phyloP scores from a whole-genome alignment of 2,329 filamentous ascomycete species.

The Botryotinia narcissicola region DNA sequence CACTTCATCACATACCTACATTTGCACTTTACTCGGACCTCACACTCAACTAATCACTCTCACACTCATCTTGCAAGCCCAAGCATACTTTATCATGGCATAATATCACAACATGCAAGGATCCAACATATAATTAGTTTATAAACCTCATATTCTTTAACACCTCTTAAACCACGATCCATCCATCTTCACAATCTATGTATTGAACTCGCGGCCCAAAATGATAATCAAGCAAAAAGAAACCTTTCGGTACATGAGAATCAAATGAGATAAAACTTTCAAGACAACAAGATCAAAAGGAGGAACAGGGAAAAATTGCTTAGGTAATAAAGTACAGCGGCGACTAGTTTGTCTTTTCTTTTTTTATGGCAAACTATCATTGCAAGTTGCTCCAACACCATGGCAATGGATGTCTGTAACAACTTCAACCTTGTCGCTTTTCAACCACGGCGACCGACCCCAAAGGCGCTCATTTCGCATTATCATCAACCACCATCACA shows the following conservation, averaged over 20 bases:
- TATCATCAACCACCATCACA: conserved; percentile 14
- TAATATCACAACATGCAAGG: background rate
- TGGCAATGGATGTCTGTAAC: conserved; percentile 38
- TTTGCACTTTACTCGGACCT: background rate
- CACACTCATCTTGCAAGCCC: background rate
- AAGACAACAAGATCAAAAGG: conserved; percentile 31
- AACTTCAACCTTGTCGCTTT: conserved; percentile 36
- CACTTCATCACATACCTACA: background rate
- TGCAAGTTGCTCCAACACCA: conserved; percentile 40
- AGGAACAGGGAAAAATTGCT: conserved; percentile 40
- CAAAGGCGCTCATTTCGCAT: conserved; percentile 23
- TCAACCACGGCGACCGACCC: conserved; percentile 27
- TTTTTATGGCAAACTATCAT: conserved; percentile 28
- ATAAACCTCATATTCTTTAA: conserved; percentile 3
- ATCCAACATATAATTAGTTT: too few species aligned
- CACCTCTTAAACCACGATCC: background rate
- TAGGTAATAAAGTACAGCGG: conserved; percentile 43
- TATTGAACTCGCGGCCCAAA: background rate
- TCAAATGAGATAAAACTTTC: background rate
- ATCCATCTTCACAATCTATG: conserved; percentile 10
- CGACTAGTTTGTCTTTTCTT: conserved; percentile 25
- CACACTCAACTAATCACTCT: background rate
- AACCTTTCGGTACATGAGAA: background rate
- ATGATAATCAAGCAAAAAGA: background rate
- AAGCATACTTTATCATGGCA: background rate